A percentile compares a stretch with the other conserved stretches of the same genome.
Conservation (phyloP, 2,329 filamentous ascomycete genomes). For the Fusarium dlaminii region DNA sequence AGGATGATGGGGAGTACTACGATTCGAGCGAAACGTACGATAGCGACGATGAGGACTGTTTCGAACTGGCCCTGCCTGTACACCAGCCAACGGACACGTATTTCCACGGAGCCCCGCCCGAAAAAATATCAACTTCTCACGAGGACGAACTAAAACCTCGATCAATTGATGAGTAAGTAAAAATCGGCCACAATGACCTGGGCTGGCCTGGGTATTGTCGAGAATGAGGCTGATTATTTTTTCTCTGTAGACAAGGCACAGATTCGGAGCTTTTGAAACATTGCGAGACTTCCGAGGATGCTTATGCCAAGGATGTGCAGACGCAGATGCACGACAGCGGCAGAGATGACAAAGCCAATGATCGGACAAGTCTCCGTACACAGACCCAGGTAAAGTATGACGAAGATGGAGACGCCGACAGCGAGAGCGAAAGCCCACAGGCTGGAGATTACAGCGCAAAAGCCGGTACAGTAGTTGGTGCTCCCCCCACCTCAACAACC, state of each 20-base stretch:
- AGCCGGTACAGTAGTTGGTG: conserved; percentile 8
- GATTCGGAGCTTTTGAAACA: conserved; percentile 8
- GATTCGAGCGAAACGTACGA: conserved; percentile 39
- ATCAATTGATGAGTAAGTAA: conserved; percentile 22
- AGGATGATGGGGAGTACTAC: conserved; percentile 55
- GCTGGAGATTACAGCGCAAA: conserved; percentile 24
- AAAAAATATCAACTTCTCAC: conserved; percentile 31
- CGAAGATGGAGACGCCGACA: conserved; percentile 1
- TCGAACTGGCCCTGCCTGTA: conserved; percentile 71
- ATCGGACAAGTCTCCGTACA: conserved; percentile 19
- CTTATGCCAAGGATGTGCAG: not conserved
- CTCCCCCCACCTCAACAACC: conserved; percentile 29
- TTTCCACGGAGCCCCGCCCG: conserved; percentile 28
- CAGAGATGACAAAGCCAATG: conserved; percentile 10
- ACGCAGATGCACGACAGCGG: not conserved
- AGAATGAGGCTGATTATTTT: conserved; percentile 1
- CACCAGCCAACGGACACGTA: conserved; percentile 61
- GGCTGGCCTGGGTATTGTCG: not conserved
- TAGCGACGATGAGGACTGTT: conserved; percentile 57
- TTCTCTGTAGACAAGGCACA: not conserved
- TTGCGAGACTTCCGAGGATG: conserved; percentile 7
- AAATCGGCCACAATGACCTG: not conserved
- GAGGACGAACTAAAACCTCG: conserved; percentile 19
- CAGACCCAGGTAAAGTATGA: conserved; percentile 6
- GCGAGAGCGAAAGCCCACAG: not conserved